Evolutionary conservation across 176 grass and related monocot species (phyloP).

Genomic region (Oryza glumipatula): DNA sequence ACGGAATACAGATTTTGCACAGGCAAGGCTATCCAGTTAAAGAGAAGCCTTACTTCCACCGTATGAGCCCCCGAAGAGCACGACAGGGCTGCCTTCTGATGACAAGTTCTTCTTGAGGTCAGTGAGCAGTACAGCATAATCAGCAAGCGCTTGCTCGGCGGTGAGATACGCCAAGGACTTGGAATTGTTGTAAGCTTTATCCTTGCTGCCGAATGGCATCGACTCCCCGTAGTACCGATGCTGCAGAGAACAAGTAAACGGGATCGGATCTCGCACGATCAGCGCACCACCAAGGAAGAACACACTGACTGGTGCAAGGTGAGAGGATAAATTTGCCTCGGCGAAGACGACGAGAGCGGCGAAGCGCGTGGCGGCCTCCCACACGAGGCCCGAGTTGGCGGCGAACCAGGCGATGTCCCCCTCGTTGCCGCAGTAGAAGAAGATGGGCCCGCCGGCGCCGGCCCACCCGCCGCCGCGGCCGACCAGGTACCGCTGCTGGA

Average conservation of each 20-base stretch:
- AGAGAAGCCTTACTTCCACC: slow-evolving; percentile 77
- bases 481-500: slow-evolving; percentile 84
- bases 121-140: slow-evolving; percentile 72
- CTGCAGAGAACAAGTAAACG: slow-evolving; percentile 33
- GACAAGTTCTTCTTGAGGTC: slow-evolving; percentile 85
- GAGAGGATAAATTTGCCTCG: slow-evolving; percentile 49
- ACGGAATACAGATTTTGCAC: background rate
- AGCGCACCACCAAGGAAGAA: background rate
- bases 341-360: slow-evolving; percentile 94
- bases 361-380: slow-evolving; percentile 87
- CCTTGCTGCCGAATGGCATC: slow-evolving; percentile 88
- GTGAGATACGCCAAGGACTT: slow-evolving; percentile 82
- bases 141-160: slow-evolving; percentile 86
- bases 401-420: slow-evolving; percentile 97
- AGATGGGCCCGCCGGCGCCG: slow-evolving; percentile 62
- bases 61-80: slow-evolving; percentile 93
- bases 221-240: slow-evolving; percentile 98
- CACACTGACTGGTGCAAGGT: background rate
- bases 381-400: slow-evolving; percentile 88
- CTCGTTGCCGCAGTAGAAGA: slow-evolving; percentile 99
- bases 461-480: slow-evolving; percentile 55
- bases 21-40: background rate
- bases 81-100: slow-evolving; percentile 75
- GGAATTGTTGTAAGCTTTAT: slow-evolving; percentile 69
- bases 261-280: background rate